Conservation (phyloP, 768 basidiomycete genomes). For the Boletus rubroflammeus region DNA sequence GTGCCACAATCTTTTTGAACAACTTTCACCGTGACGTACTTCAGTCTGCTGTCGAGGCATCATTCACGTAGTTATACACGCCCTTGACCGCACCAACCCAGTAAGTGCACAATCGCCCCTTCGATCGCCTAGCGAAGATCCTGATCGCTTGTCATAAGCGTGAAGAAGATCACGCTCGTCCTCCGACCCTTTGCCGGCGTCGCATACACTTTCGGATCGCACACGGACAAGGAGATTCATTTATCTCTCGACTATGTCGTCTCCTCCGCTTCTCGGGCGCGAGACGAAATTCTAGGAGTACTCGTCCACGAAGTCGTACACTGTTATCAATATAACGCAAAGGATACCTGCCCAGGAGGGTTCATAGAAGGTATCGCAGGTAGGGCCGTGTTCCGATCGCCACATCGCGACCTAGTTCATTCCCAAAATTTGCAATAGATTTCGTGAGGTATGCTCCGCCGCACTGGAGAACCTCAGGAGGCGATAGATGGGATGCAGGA, state of each 20-base stretch:
- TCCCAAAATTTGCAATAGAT: slow-evolving; percentile 42
- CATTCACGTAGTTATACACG: slow-evolving; percentile 42
- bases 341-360: slow-evolving; percentile 60
- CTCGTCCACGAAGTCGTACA: slow-evolving; percentile 76
- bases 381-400: slow-evolving; percentile 25
- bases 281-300: slow-evolving; percentile 67
- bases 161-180: slow-evolving; percentile 52
- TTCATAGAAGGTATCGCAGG: slow-evolving; percentile 81
- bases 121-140: not conserved
- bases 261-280: slow-evolving; percentile 37
- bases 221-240: slow-evolving; percentile 68
- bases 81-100: slow-evolving; percentile 43
- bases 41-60: slow-evolving; percentile 37
- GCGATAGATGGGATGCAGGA: slow-evolving; percentile 67
- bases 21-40: slow-evolving; percentile 42
- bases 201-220: slow-evolving; percentile 59
- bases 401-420: not conserved
- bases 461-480: slow-evolving; percentile 57
- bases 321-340: slow-evolving; percentile 68
- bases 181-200: slow-evolving; percentile 67
- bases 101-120: slow-evolving; percentile 33
- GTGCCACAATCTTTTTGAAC: slow-evolving; percentile 52
- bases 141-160: slow-evolving; percentile 34
- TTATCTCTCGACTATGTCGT: slow-evolving; percentile 65
- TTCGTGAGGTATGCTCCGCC: slow-evolving; percentile 70